phyloP scores from a whole-genome alignment of 2,329 filamentous ascomycete genomes.

The Diplodia mutila region DNA sequence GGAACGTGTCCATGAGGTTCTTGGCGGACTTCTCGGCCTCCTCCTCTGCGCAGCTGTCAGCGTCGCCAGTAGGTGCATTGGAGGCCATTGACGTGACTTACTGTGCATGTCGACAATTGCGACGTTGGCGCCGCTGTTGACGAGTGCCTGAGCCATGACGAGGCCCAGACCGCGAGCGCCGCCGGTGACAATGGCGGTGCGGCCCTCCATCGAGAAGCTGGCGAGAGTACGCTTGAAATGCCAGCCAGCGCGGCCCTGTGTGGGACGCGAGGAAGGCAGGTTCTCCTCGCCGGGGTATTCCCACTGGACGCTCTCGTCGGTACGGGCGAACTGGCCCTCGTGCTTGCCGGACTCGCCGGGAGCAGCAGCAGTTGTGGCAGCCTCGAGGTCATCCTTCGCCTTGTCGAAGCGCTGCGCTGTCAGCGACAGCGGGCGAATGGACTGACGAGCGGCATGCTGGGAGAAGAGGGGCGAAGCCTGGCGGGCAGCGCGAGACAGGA shows the following conservation, averaged over 20 bases:
- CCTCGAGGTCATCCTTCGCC: conserved; percentile 36
- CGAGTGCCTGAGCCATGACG: conserved; percentile 90
- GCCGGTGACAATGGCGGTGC: conserved; percentile 84
- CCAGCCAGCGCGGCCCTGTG: conserved; percentile 75
- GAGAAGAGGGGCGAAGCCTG: conserved; percentile 36
- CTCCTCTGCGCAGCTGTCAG: conserved; percentile 61
- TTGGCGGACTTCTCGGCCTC: conserved; percentile 79
- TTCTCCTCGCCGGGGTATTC: conserved; percentile 77
- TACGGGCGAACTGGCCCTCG: conserved; percentile 75
- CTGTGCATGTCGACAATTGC: conserved; percentile 94
- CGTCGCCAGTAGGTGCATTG: not conserved
- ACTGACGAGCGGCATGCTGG: conserved; percentile 36
- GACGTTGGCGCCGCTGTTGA: conserved; percentile 83
- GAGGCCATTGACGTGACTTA: conserved; percentile 50
- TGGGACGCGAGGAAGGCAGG: conserved; percentile 70
- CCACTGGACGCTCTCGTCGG: conserved; percentile 75
- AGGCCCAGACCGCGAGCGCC: conserved; percentile 87
- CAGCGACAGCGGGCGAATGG: conserved; percentile 37
- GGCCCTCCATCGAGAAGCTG: conserved; percentile 82
- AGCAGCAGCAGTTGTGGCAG: conserved; percentile 42
- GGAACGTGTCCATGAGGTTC: conserved; percentile 74
- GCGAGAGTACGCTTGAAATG: conserved; percentile 85
- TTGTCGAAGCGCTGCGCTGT: conserved; percentile 38
- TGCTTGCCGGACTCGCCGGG: conserved; percentile 51
- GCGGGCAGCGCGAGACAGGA: conserved; percentile 32